Conservation (phyloP, 148 eudicot species). For the Chenopodium berlandieri region DNA sequence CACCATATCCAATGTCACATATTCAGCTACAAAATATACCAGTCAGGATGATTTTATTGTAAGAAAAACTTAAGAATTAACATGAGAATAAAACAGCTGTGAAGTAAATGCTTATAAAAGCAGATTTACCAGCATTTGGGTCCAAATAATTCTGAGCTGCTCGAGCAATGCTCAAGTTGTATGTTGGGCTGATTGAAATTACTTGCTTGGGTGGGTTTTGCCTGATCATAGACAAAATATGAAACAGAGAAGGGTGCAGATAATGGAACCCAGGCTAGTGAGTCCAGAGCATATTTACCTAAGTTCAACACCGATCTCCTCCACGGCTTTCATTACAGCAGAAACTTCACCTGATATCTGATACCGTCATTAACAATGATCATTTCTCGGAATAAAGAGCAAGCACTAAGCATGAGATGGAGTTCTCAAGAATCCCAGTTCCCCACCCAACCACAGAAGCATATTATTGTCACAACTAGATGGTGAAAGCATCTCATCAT, state of each 20-base stretch:
- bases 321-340: constrained; percentile 75
- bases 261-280: background rate
- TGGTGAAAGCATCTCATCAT: background rate
- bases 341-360: constrained; percentile 86
- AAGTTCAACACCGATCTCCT: constrained; percentile 77
- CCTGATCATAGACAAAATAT: constrained; percentile 36
- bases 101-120: constrained; percentile 14
- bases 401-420: constrained; percentile 5
- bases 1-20: constrained; percentile 61
- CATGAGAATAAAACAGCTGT: constrained; percentile 19
- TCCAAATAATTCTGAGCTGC: constrained; percentile 58
- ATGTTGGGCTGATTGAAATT: constrained; percentile 78
- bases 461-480: background rate
- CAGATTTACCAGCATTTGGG: constrained; percentile 69
- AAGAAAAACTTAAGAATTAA: constrained; percentile 26
- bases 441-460: background rate
- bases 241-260: background rate
- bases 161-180: constrained; percentile 51
- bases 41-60: constrained; percentile 32
- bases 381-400: constrained; percentile 11
- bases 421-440: background rate
- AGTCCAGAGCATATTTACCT: constrained; percentile 38
- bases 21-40: constrained; percentile 65
- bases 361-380: constrained; percentile 14
- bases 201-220: constrained; percentile 85